Evolutionary conservation across 177 flowering plant species (phyloP), one percentile per base, ranked within the genome.

Genomic region (Tripterygium wilfordii): DNA sequence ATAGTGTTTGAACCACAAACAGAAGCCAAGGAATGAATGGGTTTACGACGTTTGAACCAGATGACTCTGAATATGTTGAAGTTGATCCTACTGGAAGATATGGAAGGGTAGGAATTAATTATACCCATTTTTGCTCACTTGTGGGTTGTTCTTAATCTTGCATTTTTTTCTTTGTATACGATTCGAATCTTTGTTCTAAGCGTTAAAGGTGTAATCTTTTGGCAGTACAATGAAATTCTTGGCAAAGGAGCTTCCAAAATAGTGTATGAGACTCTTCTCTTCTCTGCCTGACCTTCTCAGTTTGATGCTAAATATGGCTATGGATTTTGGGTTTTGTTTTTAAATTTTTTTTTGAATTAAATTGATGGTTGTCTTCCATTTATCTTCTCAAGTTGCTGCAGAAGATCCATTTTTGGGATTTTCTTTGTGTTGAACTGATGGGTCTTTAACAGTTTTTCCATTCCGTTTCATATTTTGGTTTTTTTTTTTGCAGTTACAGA

Each of bases 31-130:
- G 48, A 52, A 75, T 68, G 80, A 63, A 65, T 70, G 68, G 58
- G 53, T 57, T 25, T 47, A 9, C 58, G 39, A 58, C 19, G 13
- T 22, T 44, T 41, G 77, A 65, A 26, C n/a, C 66, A 31, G 79
- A 71, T 43, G 55, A 41, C 56, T 64, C 78, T 45, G 86, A 77
- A 36, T 83, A 70, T 65, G 83, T 70, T 46, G 96, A 87, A 68
- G 80, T 82, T 68, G 96, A 87, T 79, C 92, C 96, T 22, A 78
- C 89, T 42, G 92, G 96, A 48, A 84, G 96, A 87, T 87, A 87
- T 75, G 89, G 92, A 55, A 78, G 89, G 68, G 96, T 87, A 60
- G 4, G 46, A n/a, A n/a, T n/a, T n/a, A n/a, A n/a, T n/a, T n/a
- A n/a, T 17, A 18, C n/a, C 27, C 7, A 32, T 7, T 41, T 24